Conservation (phyloP, 2,329 filamentous ascomycete genomes). For the Colletotrichum orbiculare region DNA sequence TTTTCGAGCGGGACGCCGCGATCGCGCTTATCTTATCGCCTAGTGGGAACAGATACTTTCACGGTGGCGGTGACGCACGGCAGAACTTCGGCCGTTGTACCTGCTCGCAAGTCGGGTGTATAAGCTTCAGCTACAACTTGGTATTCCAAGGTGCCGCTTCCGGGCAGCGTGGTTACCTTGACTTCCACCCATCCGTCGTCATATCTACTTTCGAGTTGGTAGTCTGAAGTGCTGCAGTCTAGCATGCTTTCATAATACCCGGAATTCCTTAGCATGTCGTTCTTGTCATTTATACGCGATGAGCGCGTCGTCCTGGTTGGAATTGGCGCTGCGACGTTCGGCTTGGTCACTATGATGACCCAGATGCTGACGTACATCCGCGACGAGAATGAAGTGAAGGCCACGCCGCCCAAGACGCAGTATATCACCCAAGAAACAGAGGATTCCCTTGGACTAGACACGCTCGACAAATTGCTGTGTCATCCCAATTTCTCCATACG, state of each 20-base stretch:
- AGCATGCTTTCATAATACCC: constrained; percentile 8
- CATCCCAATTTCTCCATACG: constrained; percentile 80
- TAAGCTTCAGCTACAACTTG: not conserved
- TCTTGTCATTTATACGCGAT: constrained; percentile 54
- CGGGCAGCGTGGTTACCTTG: not conserved
- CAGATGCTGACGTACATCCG: constrained; percentile 69
- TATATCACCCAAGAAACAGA: constrained; percentile 82
- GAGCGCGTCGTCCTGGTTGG: constrained; percentile 65
- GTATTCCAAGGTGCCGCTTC: not conserved
- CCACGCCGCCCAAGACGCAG: constrained; percentile 72
- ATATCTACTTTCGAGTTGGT: no score
- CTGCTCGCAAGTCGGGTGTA: constrained; percentile 1
- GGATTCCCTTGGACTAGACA: constrained; percentile 74
- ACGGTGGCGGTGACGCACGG: constrained; percentile 38
- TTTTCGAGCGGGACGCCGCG: constrained; percentile 34
- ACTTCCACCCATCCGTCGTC: not conserved
- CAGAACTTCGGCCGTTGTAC: constrained; percentile 30
- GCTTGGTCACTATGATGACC: constrained; percentile 68
- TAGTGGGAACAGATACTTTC: constrained; percentile 22
- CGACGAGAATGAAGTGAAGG: constrained; percentile 74
- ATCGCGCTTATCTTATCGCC: constrained; percentile 42
- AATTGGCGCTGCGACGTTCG: constrained; percentile 68
- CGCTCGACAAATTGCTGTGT: constrained; percentile 73
- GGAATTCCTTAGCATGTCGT: constrained; percentile 30
- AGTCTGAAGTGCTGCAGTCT: not conserved